These are phyloP conservation scores for Suhomyces ambrosiae DNA, from an alignment of 1,139 yeast species.

Conservation along the genomic window DNA sequence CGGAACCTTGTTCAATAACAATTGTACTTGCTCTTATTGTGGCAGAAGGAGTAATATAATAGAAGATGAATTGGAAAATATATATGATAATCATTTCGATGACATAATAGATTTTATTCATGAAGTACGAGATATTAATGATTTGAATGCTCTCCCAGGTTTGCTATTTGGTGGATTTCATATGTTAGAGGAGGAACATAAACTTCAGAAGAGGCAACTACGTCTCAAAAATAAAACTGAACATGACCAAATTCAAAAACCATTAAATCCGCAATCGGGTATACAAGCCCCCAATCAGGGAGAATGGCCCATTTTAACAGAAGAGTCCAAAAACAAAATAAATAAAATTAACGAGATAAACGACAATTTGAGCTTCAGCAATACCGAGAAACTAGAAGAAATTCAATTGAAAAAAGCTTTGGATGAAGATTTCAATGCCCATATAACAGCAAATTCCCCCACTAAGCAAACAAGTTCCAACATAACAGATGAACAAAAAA, in stretches of 20 bases:
- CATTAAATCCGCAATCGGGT: not conserved
- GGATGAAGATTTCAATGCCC: conserved; percentile 13
- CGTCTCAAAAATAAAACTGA: conserved; percentile 19
- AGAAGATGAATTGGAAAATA: conserved; percentile 70
- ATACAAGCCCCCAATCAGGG: not conserved
- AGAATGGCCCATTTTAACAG: conserved; percentile 2
- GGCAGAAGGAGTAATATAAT: conserved; percentile 74
- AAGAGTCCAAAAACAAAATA: conserved; percentile 18
- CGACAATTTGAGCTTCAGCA: conserved; percentile 10
- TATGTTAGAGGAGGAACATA: conserved; percentile 42
- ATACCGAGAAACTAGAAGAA: conserved; percentile 10
- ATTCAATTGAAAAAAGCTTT: conserved; percentile 10
- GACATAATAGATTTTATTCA: conserved; percentile 45
- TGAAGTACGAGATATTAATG: conserved; percentile 44
- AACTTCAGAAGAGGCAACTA: conserved; percentile 32
- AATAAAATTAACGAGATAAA: conserved; percentile 56
- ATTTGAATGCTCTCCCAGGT: conserved; percentile 44
- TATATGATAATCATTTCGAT: conserved; percentile 61
- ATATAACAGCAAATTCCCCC: conserved; percentile 5
- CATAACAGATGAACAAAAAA: conserved; percentile 14
- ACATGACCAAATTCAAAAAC: not conserved
- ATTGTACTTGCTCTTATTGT: conserved; percentile 78
- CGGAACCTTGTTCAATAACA: conserved; percentile 10
- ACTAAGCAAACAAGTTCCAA: conserved; percentile 1
- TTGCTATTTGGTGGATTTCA: conserved; percentile 44